These are phyloP conservation scores for Hypoxylon subgilvum DNA, from an alignment of 495 filamentous ascomycete species.

Conservation along the genomic window DNA sequence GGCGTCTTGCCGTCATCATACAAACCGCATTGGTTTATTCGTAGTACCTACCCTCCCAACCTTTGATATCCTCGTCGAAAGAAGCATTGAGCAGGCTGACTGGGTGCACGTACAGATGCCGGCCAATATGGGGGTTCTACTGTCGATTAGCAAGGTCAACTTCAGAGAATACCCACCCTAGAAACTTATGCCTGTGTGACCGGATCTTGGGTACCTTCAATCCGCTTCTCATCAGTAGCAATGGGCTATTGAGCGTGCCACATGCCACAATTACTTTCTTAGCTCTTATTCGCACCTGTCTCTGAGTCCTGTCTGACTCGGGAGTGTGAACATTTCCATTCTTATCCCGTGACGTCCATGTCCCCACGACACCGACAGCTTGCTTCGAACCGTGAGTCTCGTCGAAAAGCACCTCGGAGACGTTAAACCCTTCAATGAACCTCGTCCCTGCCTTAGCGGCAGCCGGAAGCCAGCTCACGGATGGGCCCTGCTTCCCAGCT, in stretches of 20 bases:
- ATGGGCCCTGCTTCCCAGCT: conserved; percentile 77
- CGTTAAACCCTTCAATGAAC: conserved; percentile 80
- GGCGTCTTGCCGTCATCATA: neutral
- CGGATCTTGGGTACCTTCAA: conserved; percentile 54
- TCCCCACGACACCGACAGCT: conserved; percentile 71
- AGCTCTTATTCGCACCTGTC: conserved; percentile 73
- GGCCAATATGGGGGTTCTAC: conserved; percentile 82
- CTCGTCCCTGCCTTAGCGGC: conserved; percentile 74
- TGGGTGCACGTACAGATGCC: conserved; percentile 82
- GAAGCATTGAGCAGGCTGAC: conserved; percentile 64
- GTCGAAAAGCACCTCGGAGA: conserved; percentile 70
- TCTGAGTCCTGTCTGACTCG: conserved; percentile 50
- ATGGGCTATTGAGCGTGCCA: conserved; percentile 75
- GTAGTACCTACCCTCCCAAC: conserved; percentile 74
- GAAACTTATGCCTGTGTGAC: neutral
- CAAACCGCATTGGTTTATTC: neutral
- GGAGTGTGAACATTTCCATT: conserved; percentile 61
- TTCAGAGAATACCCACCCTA: neutral
- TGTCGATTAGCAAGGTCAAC: conserved; percentile 34
- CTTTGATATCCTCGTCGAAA: conserved; percentile 68
- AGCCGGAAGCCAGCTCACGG: conserved; percentile 76
- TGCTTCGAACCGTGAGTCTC: conserved; percentile 58
- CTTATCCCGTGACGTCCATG: conserved; percentile 73
- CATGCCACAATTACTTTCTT: conserved; percentile 80
- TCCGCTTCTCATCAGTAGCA: conserved; percentile 77